Conservation (phyloP, 169 alveolate species). For the Eimeria sp. region DNA sequence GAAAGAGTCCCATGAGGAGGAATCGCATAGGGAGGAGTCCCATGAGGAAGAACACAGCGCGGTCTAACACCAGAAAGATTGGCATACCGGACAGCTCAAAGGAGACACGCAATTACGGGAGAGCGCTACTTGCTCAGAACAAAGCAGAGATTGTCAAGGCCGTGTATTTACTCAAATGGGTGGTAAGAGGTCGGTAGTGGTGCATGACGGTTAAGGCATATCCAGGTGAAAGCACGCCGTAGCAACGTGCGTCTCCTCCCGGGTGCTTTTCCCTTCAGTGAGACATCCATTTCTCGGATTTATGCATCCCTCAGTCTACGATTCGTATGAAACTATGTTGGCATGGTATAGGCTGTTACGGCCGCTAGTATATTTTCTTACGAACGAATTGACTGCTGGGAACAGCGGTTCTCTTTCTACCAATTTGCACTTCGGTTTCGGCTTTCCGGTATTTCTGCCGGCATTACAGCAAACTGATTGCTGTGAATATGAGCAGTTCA, state of each 20-base stretch:
- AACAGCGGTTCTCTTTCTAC: neutral
- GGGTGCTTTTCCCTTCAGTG: no score
- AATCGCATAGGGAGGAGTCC: neutral
- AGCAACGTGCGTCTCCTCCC: neutral
- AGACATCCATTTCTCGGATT: neutral
- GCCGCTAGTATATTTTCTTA: neutral
- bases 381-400: neutral
- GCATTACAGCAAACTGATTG: neutral
- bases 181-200: neutral
- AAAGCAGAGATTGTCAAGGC: neutral
- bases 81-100: neutral
- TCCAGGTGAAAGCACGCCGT: neutral
- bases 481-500: neutral
- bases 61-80: neutral
- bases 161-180: neutral
- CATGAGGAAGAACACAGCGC: neutral
- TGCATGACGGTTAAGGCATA: no score
- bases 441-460: neutral
- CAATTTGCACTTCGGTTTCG: neutral
- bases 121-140: neutral
- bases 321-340: neutral
- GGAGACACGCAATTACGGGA: no score
- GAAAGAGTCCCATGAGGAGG: conserved; percentile 5
- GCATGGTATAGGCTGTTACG: neutral
- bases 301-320: neutral